Percentiles rank a stretch among this genome's conserved stretches.
Conservation (phyloP, 306 rosid species). For the Inga oerstediana region DNA sequence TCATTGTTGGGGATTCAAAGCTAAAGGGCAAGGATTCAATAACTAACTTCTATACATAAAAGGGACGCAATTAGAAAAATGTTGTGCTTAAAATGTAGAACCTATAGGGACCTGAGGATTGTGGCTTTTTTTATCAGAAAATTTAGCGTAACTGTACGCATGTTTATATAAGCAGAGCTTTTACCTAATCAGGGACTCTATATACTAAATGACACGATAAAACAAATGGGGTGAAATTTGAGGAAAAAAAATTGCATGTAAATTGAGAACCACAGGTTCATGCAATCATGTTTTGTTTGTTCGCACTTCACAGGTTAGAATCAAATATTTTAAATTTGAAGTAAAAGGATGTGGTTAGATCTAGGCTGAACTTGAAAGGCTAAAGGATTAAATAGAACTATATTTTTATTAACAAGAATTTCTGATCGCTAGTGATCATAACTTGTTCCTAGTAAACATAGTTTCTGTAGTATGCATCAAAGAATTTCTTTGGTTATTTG, state of each 20-base stretch:
- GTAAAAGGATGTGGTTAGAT: neutral
- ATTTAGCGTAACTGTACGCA: neutral
- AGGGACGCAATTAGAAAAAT: neutral
- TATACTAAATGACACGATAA: neutral
- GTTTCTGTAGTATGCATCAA: neutral
- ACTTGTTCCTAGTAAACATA: neutral
- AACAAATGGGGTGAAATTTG: neutral
- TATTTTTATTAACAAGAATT: neutral
- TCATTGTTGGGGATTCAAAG: neutral
- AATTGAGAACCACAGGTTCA: neutral
- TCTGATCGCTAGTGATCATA: neutral
- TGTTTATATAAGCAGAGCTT: neutral
- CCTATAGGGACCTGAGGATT: neutral
- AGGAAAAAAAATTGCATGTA: neutral
- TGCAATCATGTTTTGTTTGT: neutral
- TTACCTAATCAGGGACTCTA: neutral
- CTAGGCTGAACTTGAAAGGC: neutral
- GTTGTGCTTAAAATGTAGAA: neutral
- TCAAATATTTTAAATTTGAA: neutral
- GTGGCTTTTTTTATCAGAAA: neutral
- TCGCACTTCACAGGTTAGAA: neutral
- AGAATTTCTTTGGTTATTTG: constrained; percentile 6
- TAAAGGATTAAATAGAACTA: neutral
- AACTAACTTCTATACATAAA: neutral
- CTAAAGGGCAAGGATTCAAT: neutral